Conservation (phyloP, 2,329 filamentous ascomycete genomes). For the Fusarium sp. region DNA sequence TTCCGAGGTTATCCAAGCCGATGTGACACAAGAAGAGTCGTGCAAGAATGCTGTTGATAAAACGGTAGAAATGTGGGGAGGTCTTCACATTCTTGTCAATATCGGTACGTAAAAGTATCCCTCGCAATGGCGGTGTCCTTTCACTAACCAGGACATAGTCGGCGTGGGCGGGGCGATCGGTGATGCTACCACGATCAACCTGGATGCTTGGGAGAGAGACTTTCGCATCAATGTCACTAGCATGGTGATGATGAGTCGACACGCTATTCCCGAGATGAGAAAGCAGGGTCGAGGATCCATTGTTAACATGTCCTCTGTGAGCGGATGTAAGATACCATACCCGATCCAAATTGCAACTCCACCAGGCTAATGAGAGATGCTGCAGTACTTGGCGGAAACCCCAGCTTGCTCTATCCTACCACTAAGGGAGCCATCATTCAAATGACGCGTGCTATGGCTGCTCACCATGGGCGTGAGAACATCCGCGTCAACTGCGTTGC, state of each 20-base stretch:
- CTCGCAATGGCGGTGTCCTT: no score
- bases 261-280: conserved; percentile 8
- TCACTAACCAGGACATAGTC: background rate
- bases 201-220: conserved; percentile 13
- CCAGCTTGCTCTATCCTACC: conserved; percentile 2
- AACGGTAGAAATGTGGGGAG: conserved; percentile 3
- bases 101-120: background rate
- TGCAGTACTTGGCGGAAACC: conserved; percentile 9
- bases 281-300: conserved; percentile 9
- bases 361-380: background rate
- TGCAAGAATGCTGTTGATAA: conserved; percentile 10
- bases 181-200: conserved; percentile 1
- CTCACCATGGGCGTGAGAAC: conserved; percentile 2
- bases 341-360: no score
- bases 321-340: background rate
- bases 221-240: conserved; percentile 14
- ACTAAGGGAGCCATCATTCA: conserved; percentile 12
- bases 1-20: conserved; percentile 7
- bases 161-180: conserved; percentile 6
- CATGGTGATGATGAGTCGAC: conserved; percentile 13
- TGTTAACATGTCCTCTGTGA: conserved; percentile 9
- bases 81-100: conserved; percentile 10
- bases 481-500: conserved; percentile 11
- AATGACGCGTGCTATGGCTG: conserved; percentile 12
- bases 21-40: conserved; percentile 5